Base-by-base conservation (phyloP, 257 asterid genomes). In the Nemophila menziesii region DNA sequence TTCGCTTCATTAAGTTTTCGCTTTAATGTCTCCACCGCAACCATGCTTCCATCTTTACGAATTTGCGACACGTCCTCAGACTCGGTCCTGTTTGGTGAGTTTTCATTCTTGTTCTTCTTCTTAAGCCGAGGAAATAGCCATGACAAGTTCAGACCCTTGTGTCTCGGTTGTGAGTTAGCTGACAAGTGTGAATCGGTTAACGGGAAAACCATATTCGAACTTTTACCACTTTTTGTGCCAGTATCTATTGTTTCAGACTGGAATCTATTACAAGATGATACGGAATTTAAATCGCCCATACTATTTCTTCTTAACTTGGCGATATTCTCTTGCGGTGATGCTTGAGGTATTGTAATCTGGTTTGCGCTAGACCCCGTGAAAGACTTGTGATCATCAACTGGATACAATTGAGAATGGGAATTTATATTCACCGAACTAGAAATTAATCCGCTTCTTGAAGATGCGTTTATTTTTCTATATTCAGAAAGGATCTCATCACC, bases 61-160 rank as follows among this genome's bases (percentile, higher is more conserved):
- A 55, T 38, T 22, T 61, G 75, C 0, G 81, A 66, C 0, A 56
- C 71, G 5, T 77, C 80, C 17, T 73, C 83, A 1, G 69, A 20
- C 34, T 58, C 69, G 9, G 79, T 37, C 33, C 49, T 52, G 36
- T 16, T 55, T 0, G 66, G 81, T 5, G 78, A 68, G 12, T 16
- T 36, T 15, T 54, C 71, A 42, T 52, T 56, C 67, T 78, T 79
- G 75, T 39, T 69, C 64, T 85, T 90, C 87, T 67, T 85, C 73
- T 74, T 85, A 1, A 85, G 58, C 58, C 60, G 64, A 7, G 92
- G 93, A 26, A 89, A 80, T 67, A 85, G 58, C 96, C 94, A 72
- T 0, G 92, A 79, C 0, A 84, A 52, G 16, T 57, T 72, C 33
- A 70, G 39, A 17, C 93, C 93, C 24, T 64, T 77, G 60, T 43